A percentile compares a stretch with the other conserved stretches of the same genome.
These are phyloP conservation scores for Biscogniauxia marginata DNA, from an alignment of 2,329 filamentous ascomycete genomes.

Conservation along the genomic window DNA sequence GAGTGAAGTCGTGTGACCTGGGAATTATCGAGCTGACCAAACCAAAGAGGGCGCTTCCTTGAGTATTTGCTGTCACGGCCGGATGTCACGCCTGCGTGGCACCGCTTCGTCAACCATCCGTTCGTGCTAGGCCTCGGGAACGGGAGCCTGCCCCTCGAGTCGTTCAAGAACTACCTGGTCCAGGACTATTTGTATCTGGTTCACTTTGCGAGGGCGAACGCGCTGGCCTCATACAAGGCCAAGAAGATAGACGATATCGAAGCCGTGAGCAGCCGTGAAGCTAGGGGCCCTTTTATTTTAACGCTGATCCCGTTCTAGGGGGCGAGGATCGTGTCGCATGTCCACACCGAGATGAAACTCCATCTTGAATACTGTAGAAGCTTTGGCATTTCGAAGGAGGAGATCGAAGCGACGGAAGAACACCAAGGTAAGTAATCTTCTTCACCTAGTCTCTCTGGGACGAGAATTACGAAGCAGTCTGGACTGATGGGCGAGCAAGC, in stretches of 20 bases:
- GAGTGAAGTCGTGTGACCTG: slow-evolving; percentile 25
- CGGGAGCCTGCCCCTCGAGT: slow-evolving; percentile 70
- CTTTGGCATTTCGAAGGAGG: slow-evolving; percentile 72
- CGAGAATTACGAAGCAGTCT: not conserved
- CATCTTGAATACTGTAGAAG: slow-evolving; percentile 80
- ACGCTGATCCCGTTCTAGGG: slow-evolving; percentile 40
- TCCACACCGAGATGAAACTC: slow-evolving; percentile 75
- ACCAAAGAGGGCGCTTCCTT: slow-evolving; percentile 68
- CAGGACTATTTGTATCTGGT: slow-evolving; percentile 93
- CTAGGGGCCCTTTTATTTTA: not conserved
- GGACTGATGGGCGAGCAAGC: slow-evolving; percentile 27
- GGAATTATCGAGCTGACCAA: not conserved
- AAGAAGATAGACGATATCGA: slow-evolving; percentile 71
- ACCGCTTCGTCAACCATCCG: slow-evolving; percentile 72
- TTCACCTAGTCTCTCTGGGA: not conserved
- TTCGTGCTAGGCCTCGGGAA: slow-evolving; percentile 78
- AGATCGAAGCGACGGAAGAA: slow-evolving; percentile 74
- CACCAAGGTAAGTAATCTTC: slow-evolving; percentile 57
- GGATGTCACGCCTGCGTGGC: slow-evolving; percentile 74
- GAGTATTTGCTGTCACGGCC: slow-evolving; percentile 76
- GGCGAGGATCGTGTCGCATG: slow-evolving; percentile 71
- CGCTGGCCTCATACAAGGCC: slow-evolving; percentile 81
- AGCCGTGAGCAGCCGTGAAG: slow-evolving; percentile 43
- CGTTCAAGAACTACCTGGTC: slow-evolving; percentile 84
- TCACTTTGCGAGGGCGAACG: slow-evolving; percentile 85